phyloP scores from a whole-genome alignment of 371 early-diverging fungal species.

The Paraphysoderma sedebokerense region DNA sequence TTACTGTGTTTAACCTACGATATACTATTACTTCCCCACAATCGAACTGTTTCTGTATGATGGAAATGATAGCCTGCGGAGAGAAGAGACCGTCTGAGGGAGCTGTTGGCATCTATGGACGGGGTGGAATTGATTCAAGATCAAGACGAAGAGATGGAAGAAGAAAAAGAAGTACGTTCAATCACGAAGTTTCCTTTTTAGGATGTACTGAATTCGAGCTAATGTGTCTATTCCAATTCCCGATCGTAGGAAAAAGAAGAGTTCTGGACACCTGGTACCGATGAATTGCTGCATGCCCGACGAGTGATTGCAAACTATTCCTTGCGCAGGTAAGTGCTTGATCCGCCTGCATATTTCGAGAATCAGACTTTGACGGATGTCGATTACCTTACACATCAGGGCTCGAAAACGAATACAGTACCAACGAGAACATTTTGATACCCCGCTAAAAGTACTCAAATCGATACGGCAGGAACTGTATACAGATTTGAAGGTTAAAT shows the following conservation, averaged over 20 bases:
- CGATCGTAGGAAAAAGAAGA: conserved; percentile 38
- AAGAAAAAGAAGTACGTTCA: conserved; percentile 21
- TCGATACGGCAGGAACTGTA: conserved; percentile 61
- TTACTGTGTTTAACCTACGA: no score
- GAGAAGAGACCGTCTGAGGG: conserved; percentile 65
- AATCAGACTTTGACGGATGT: background rate
- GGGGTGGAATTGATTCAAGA: conserved; percentile 19
- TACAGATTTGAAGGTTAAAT: conserved; percentile 39
- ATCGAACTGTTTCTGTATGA: background rate
- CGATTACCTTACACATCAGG: conserved; percentile 13
- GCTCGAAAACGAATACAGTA: conserved; percentile 48
- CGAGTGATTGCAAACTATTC: conserved; percentile 58
- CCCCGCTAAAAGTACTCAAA: conserved; percentile 53
- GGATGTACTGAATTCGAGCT: conserved; percentile 1
- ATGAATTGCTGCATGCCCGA: conserved; percentile 48
- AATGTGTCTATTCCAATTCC: conserved; percentile 3
- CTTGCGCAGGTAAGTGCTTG: conserved; percentile 38
- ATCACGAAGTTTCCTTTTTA: background rate
- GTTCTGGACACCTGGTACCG: conserved; percentile 68
- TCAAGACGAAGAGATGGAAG: conserved; percentile 21
- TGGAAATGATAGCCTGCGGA: conserved; percentile 50
- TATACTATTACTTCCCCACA: no score
- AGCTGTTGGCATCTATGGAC: conserved; percentile 39
- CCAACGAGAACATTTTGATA: conserved; percentile 46
- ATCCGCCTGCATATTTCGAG: background rate